Conservation (phyloP, 2,329 filamentous ascomycete species). For the Macrophomina tecta region DNA sequence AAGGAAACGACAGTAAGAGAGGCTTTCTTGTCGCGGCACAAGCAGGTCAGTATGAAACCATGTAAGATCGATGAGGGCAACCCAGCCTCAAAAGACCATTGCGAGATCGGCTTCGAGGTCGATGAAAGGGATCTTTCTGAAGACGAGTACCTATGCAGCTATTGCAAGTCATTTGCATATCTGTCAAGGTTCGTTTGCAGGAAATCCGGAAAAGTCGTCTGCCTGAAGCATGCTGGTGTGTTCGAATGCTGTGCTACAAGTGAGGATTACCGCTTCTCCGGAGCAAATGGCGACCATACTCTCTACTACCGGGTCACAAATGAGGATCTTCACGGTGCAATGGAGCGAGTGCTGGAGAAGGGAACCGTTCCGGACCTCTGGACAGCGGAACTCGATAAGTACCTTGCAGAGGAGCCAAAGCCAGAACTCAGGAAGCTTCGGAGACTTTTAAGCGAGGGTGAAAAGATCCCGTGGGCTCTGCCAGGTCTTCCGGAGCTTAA, state of each 20-base stretch:
- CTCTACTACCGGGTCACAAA: constrained; percentile 79
- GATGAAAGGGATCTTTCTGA: constrained; percentile 77
- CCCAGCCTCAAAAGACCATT: constrained; percentile 34
- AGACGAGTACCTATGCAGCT: constrained; percentile 88
- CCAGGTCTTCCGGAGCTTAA: constrained; percentile 80
- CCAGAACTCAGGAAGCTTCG: constrained; percentile 88
- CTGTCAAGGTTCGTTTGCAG: constrained; percentile 88
- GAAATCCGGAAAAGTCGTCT: constrained; percentile 80
- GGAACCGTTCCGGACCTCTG: constrained; percentile 84
- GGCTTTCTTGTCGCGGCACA: constrained; percentile 47
- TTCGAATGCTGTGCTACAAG: constrained; percentile 79
- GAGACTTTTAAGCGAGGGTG: constrained; percentile 85
- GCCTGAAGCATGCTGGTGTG: constrained; percentile 79
- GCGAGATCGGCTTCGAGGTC: constrained; percentile 40
- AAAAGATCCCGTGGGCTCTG: constrained; percentile 91
- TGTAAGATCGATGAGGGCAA: constrained; percentile 17
- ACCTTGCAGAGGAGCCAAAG: constrained; percentile 81
- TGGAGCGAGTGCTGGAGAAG: constrained; percentile 83
- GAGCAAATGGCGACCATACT: constrained; percentile 64
- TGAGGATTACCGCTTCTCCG: constrained; percentile 70
- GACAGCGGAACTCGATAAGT: constrained; percentile 86
- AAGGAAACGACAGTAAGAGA: constrained; percentile 74
- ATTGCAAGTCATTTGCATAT: constrained; percentile 92
- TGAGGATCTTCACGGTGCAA: constrained; percentile 68
- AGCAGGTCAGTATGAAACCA: constrained; percentile 14